phyloP scores from a whole-genome alignment of 2,329 filamentous ascomycete genomes.

The Paramyrothecium sp. region DNA sequence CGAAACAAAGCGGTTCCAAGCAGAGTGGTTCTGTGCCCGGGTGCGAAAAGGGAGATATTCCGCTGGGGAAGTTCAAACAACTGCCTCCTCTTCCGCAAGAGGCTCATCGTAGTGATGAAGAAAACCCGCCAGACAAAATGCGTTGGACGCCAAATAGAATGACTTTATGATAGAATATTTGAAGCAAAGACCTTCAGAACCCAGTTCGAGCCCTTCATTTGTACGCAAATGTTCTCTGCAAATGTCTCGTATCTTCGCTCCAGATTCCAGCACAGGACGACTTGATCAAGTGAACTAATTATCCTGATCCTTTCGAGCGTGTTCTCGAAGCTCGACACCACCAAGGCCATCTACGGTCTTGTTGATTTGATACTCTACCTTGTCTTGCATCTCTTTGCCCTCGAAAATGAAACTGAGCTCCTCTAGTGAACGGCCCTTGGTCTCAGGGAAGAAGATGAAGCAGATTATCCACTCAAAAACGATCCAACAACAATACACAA shows the following conservation, averaged over 20 bases:
- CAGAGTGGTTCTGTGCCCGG: neutral
- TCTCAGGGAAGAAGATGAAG: constrained; percentile 10
- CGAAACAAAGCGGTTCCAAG: neutral
- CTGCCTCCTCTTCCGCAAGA: neutral
- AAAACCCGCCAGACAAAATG: too few relatives aligned
- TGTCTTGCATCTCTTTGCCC: constrained; percentile 1
- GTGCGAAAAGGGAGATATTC: neutral
- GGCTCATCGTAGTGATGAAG: too few relatives aligned
- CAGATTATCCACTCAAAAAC: constrained; percentile 6
- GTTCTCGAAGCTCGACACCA: neutral
- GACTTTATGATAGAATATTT: too few relatives aligned
- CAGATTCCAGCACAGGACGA: too few relatives aligned
- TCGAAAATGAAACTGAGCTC: constrained; percentile 14
- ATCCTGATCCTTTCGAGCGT: neutral
- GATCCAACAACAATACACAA: constrained; percentile 10
- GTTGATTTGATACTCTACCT: neutral
- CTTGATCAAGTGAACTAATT: too few relatives aligned
- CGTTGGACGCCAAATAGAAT: too few relatives aligned
- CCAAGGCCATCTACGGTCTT: neutral
- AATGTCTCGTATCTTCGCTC: too few relatives aligned
- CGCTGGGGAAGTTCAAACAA: neutral
- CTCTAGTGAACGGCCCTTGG: constrained; percentile 14
- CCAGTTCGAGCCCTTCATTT: too few relatives aligned
- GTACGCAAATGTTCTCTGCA: too few relatives aligned
- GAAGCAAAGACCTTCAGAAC: too few relatives aligned